Conservation (phyloP, 768 basidiomycete species). For the Suillus clintonianus region DNA sequence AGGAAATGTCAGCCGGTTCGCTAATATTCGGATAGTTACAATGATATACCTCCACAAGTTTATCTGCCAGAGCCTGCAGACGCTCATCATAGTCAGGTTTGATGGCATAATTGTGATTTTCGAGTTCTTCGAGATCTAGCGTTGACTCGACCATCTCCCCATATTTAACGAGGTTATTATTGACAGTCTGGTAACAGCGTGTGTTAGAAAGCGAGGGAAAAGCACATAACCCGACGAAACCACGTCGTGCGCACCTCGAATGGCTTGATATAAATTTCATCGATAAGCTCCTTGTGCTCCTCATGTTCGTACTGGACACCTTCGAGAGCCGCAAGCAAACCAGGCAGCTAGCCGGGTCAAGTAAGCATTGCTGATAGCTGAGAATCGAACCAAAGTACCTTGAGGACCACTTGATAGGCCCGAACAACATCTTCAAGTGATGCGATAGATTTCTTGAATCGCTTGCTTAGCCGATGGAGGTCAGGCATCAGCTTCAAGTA, state of each 20-base stretch:
- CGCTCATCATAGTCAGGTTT: conserved; percentile 87
- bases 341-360: conserved; percentile 59
- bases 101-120: conserved; percentile 86
- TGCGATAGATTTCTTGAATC: conserved; percentile 83
- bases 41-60: conserved; percentile 56
- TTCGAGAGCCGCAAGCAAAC: conserved; percentile 67
- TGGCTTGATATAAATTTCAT: conserved; percentile 63
- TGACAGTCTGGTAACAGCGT: conserved; percentile 50
- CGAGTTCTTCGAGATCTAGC: conserved; percentile 85
- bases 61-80: conserved; percentile 66
- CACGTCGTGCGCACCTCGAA: conserved; percentile 50
- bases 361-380: not conserved
- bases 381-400: conserved; percentile 44
- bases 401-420: conserved; percentile 89
- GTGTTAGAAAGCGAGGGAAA: not conserved
- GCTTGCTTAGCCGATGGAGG: conserved; percentile 87
- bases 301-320: conserved; percentile 45
- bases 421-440: conserved; percentile 94
- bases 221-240: not conserved
- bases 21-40: not conserved
- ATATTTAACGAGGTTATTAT: conserved; percentile 70
- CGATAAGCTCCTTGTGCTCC: conserved; percentile 56
- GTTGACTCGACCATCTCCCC: conserved; percentile 96
- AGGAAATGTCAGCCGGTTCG: not conserved
- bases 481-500: conserved; percentile 92